These are phyloP conservation scores for Starmerella vaccinii DNA, from an alignment of 805 yeast genomes.

Conservation along the genomic window DNA sequence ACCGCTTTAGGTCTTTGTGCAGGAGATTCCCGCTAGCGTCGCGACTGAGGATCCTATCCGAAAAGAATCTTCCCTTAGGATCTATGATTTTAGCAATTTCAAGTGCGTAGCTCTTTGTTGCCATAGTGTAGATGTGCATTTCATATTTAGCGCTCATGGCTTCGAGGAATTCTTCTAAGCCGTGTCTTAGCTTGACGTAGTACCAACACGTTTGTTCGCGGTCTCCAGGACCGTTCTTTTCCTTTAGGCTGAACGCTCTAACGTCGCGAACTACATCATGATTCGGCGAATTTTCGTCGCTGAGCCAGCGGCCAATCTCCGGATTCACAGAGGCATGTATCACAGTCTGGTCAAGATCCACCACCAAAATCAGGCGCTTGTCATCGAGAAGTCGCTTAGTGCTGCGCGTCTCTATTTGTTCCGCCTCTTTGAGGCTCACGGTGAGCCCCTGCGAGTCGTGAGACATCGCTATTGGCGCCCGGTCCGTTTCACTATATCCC, in stretches of 20 bases:
- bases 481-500: conserved; percentile 53
- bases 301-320: conserved; percentile 92
- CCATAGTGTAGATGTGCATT: conserved; percentile 95
- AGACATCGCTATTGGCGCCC: conserved; percentile 81
- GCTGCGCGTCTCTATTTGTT: conserved; percentile 60
- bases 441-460: conserved; percentile 79
- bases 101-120: conserved; percentile 84
- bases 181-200: conserved; percentile 87
- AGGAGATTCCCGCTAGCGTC: conserved; percentile 92
- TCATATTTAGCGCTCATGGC: conserved; percentile 60
- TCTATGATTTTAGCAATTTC: conserved; percentile 85
- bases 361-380: conserved; percentile 74
- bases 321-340: conserved; percentile 98
- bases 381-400: conserved; percentile 51
- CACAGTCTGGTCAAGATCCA: conserved; percentile 93
- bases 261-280: conserved; percentile 79
- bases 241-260: conserved; percentile 62
- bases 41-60: conserved; percentile 80
- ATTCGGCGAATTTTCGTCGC: conserved; percentile 74
- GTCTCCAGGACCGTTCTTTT: conserved; percentile 41
- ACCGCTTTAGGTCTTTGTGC: conserved; percentile 73
- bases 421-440: conserved; percentile 79
- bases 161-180: conserved; percentile 61
- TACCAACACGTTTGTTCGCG: conserved; percentile 51
- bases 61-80: conserved; percentile 77